Conservation (phyloP, 495 filamentous ascomycete species). For the Lichenothelia convexa region DNA sequence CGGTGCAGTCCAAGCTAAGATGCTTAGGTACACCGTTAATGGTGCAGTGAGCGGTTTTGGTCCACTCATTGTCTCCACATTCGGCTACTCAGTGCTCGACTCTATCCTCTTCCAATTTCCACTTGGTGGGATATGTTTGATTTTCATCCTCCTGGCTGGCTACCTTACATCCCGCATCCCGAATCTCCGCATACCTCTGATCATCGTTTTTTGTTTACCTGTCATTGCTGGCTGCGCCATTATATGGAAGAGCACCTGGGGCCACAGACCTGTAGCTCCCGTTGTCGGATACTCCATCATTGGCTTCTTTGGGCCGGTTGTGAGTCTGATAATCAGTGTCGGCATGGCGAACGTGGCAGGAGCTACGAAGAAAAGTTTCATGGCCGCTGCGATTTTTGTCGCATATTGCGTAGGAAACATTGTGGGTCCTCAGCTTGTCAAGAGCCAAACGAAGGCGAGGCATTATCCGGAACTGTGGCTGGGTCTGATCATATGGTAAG, state of each 20-base stretch:
- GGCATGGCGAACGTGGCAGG: slow-evolving; percentile 60
- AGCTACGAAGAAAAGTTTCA: slow-evolving; percentile 59
- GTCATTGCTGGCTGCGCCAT: slow-evolving; percentile 56
- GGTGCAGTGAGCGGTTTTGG: slow-evolving; percentile 63
- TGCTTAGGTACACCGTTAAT: slow-evolving; percentile 48
- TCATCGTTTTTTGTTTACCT: slow-evolving; percentile 45
- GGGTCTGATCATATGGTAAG: slow-evolving; percentile 54
- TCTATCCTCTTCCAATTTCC: slow-evolving; percentile 60
- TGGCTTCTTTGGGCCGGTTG: slow-evolving; percentile 50
- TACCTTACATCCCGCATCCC: slow-evolving; percentile 37
- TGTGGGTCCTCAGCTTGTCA: slow-evolving; percentile 51
- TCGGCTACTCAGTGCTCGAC: slow-evolving; percentile 46
- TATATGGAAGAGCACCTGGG: slow-evolving; percentile 57
- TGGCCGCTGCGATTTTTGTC: slow-evolving; percentile 53
- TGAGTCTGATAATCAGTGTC: slow-evolving; percentile 44
- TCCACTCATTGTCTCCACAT: slow-evolving; percentile 54
- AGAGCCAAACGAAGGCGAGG: slow-evolving; percentile 34
- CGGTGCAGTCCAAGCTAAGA: too few relatives aligned
- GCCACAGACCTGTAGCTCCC: slow-evolving; percentile 39
- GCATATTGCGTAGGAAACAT: slow-evolving; percentile 60
- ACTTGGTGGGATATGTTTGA: slow-evolving; percentile 41
- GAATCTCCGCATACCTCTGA: slow-evolving; percentile 46
- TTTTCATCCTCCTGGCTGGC: slow-evolving; percentile 46
- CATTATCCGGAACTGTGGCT: slow-evolving; percentile 58
- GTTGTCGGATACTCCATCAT: slow-evolving; percentile 52